Evolutionary conservation across 2,329 filamentous ascomycete genomes (phyloP).

Genomic region (Coccinonectria pachysandricola): DNA sequence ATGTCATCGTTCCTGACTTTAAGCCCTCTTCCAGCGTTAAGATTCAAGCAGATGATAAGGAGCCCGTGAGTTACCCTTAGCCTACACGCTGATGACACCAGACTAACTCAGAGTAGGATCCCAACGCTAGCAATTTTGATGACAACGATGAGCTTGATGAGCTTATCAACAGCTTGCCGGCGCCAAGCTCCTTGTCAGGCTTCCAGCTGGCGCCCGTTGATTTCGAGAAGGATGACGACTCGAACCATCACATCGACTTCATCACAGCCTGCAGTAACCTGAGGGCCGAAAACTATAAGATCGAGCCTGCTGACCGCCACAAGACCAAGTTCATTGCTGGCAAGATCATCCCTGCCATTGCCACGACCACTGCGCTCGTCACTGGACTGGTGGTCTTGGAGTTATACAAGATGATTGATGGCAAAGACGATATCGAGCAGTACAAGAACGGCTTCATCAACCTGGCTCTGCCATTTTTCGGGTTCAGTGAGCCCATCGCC

Average conservation of each 20-base stretch:
- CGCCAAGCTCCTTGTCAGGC: slow-evolving; percentile 69
- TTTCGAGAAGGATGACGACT: slow-evolving; percentile 98
- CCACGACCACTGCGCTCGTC: slow-evolving; percentile 90
- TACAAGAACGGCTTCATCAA: slow-evolving; percentile 99
- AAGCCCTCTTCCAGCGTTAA: slow-evolving; percentile 81
- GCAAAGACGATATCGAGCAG: slow-evolving; percentile 92
- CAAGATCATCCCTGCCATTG: slow-evolving; percentile 98
- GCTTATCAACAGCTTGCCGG: slow-evolving; percentile 62
- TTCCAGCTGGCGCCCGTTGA: slow-evolving; percentile 89
- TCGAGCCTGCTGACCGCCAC: slow-evolving; percentile 81
- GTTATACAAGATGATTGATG: slow-evolving; percentile 92
- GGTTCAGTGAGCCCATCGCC: slow-evolving; percentile 92
- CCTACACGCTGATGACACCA: neutral
- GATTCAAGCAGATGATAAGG: slow-evolving; percentile 93
- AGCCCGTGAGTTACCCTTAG: slow-evolving; percentile 49
- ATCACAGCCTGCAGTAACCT: slow-evolving; percentile 96
- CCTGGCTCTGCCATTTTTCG: slow-evolving; percentile 91
- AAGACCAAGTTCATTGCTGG: slow-evolving; percentile 99
- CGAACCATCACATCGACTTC: slow-evolving; percentile 97
- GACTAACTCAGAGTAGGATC: slow-evolving; percentile 45
- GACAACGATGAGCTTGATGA: slow-evolving; percentile 68
- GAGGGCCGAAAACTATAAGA: slow-evolving; percentile 96
- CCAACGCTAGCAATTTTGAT: slow-evolving; percentile 62
- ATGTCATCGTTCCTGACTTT: slow-evolving; percentile 95
- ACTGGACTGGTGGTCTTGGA: slow-evolving; percentile 89